Conservation (phyloP, 768 basidiomycete species). For the Mycena leptocephala region DNA sequence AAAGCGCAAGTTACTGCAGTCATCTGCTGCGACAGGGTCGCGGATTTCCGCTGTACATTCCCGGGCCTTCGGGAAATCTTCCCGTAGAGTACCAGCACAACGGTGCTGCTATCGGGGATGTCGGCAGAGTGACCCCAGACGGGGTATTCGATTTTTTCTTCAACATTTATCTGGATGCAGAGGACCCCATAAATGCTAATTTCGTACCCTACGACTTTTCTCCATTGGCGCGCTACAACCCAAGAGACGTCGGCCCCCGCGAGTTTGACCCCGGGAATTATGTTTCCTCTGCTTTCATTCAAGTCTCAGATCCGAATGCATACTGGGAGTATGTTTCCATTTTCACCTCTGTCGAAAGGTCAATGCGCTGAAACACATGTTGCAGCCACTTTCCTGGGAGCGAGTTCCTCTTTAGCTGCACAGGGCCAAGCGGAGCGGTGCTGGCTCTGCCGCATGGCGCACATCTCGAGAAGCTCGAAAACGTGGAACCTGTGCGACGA, state of each 20-base stretch:
- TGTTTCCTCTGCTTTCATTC: neutral
- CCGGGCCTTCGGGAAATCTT: slow-evolving; percentile 41
- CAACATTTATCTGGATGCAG: slow-evolving; percentile 44
- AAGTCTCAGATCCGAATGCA: neutral
- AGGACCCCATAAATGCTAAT: neutral
- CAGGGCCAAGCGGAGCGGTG: slow-evolving; percentile 27
- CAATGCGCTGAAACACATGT: neutral
- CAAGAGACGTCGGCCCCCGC: neutral
- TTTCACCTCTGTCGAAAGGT: neutral
- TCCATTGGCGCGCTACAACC: neutral
- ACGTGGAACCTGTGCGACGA: slow-evolving; percentile 3
- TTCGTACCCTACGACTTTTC: neutral
- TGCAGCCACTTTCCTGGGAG: neutral
- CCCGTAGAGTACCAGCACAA: slow-evolving; percentile 37
- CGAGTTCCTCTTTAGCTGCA: neutral
- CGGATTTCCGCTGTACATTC: slow-evolving; percentile 51
- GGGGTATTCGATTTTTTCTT: slow-evolving; percentile 53
- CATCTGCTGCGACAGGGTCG: slow-evolving; percentile 28
- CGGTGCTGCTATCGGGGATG: slow-evolving; percentile 52
- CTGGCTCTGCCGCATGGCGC: slow-evolving; percentile 36
- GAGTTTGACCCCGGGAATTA: neutral
- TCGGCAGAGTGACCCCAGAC: slow-evolving; percentile 47
- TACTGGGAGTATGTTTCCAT: neutral
- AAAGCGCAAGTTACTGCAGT: slow-evolving; percentile 17
- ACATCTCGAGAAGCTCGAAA: slow-evolving; percentile 12